These are phyloP conservation scores for Russula foetens DNA, from an alignment of 768 basidiomycete species.

Conservation along the genomic window DNA sequence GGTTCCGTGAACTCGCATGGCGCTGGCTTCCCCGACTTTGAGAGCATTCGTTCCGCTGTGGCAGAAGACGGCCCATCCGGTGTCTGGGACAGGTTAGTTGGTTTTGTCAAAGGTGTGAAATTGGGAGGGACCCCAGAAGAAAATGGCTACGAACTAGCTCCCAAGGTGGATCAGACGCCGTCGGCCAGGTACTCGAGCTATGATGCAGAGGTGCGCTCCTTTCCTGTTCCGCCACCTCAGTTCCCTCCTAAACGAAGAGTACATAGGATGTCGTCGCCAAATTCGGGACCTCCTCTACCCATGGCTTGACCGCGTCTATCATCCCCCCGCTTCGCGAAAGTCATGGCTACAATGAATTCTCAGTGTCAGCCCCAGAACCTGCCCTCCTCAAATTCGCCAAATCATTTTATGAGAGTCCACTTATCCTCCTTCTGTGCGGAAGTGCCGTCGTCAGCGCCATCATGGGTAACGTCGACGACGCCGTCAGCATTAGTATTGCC, in stretches of 20 bases:
- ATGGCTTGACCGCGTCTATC: slow-evolving; percentile 55
- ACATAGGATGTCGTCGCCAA: slow-evolving; percentile 64
- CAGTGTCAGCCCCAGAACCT: slow-evolving; percentile 75
- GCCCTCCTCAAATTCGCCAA: slow-evolving; percentile 83
- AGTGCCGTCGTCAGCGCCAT: slow-evolving; percentile 84
- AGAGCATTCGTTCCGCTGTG: slow-evolving; percentile 24
- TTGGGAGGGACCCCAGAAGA: slow-evolving; percentile 30
- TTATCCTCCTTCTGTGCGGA: slow-evolving; percentile 84
- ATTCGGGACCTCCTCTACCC: slow-evolving; percentile 53
- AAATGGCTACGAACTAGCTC: slow-evolving; percentile 30
- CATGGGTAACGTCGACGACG: slow-evolving; percentile 96
- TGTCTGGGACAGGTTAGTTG: slow-evolving; percentile 40
- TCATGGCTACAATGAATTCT: slow-evolving; percentile 93
- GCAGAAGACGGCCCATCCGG: slow-evolving; percentile 26
- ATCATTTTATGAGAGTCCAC: slow-evolving; percentile 90
- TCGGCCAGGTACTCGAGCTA: slow-evolving; percentile 4
- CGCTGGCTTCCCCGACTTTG: slow-evolving; percentile 34
- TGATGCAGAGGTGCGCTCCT: slow-evolving; percentile 7
- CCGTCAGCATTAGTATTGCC: slow-evolving; percentile 85
- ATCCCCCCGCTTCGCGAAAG: slow-evolving; percentile 54
- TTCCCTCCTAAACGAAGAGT: background rate
- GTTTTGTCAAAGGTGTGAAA: slow-evolving; percentile 34
- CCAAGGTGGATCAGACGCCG: slow-evolving; percentile 5
- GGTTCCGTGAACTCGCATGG: slow-evolving; percentile 22
- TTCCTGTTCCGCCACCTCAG: background rate